A percentile compares a stretch with the other conserved stretches of the same genome.
Evolutionary conservation across 331 rosid species (phyloP).

Genomic region (Dryas integrifolia): DNA sequence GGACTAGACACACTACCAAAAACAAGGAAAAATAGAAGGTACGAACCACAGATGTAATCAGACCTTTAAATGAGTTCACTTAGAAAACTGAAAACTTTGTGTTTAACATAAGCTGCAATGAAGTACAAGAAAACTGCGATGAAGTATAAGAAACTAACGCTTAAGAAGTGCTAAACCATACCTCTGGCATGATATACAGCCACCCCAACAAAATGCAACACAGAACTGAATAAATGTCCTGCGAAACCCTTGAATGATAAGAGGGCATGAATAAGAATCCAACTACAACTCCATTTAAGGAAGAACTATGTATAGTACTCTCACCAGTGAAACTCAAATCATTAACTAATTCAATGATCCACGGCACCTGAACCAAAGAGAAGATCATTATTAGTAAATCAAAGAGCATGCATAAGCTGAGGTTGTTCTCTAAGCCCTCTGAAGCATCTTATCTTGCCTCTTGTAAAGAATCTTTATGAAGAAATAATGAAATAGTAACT

Average conservation of each 20-base stretch:
- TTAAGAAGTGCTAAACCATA: conserved; percentile 8
- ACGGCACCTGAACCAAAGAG: conserved; percentile 63
- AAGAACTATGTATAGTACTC: conserved; percentile 27
- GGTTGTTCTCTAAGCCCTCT: not conserved
- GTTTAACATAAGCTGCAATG: not conserved
- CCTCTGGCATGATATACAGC: conserved; percentile 32
- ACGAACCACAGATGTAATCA: not conserved
- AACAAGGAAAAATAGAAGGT: not conserved
- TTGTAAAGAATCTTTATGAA: not conserved
- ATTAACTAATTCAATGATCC: conserved; percentile 79
- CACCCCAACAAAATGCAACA: conserved; percentile 20
- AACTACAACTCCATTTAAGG: conserved; percentile 13
- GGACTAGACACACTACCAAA: not conserved
- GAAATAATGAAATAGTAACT: not conserved
- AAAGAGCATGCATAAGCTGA: conserved; percentile 2
- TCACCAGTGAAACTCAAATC: conserved; percentile 34
- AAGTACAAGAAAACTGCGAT: conserved; percentile 1
- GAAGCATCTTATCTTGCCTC: not conserved
- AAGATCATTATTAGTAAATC: conserved; percentile 10
- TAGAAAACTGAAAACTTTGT: not conserved
- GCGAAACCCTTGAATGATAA: conserved; percentile 20
- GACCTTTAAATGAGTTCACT: not conserved
- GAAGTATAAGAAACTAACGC: not conserved
- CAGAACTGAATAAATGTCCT: conserved; percentile 16
- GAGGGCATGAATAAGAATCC: conserved; percentile 14